Percentiles rank a stretch among this genome's conserved stretches.
These are phyloP conservation scores for Claviceps sp. DNA, from an alignment of 2,329 filamentous ascomycete species.

Conservation along the genomic window DNA sequence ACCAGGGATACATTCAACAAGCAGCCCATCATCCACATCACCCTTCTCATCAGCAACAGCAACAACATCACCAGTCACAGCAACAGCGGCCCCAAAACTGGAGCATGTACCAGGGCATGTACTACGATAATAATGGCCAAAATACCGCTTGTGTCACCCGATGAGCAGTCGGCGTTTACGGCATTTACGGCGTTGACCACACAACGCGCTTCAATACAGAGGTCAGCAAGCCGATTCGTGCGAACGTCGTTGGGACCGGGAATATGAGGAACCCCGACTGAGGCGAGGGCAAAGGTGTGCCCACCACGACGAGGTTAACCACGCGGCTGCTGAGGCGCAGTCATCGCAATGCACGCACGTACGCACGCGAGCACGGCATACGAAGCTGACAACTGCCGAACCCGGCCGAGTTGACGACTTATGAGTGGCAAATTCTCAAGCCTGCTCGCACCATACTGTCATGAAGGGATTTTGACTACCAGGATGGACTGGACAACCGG, in stretches of 20 bases:
- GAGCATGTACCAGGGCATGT: constrained; percentile 20
- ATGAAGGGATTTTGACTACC: background rate
- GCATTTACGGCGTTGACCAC: background rate
- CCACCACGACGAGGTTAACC: too few species aligned
- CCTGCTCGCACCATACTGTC: background rate
- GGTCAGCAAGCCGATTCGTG: too few species aligned
- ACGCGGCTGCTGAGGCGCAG: too few species aligned
- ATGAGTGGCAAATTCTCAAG: background rate
- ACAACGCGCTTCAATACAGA: background rate
- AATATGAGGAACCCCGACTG: too few species aligned
- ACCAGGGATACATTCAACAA: constrained; percentile 16
- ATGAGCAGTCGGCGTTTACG: background rate
- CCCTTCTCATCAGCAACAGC: constrained; percentile 5
- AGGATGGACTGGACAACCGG: background rate
- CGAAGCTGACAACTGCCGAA: background rate
- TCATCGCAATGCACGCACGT: too few species aligned
- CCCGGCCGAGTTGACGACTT: background rate
- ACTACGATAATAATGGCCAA: constrained; percentile 13
- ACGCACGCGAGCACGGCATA: background rate
- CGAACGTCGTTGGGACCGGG: too few species aligned
- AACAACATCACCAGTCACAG: constrained; percentile 15
- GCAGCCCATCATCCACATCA: background rate
- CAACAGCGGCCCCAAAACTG: constrained; percentile 16
- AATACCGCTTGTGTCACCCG: constrained; percentile 6
- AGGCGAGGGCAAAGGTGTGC: too few species aligned